Evolutionary conservation across 495 filamentous ascomycete species (phyloP), one percentile per base, ranked within the genome.

Genomic region (Penicillium chermesinum): DNA sequence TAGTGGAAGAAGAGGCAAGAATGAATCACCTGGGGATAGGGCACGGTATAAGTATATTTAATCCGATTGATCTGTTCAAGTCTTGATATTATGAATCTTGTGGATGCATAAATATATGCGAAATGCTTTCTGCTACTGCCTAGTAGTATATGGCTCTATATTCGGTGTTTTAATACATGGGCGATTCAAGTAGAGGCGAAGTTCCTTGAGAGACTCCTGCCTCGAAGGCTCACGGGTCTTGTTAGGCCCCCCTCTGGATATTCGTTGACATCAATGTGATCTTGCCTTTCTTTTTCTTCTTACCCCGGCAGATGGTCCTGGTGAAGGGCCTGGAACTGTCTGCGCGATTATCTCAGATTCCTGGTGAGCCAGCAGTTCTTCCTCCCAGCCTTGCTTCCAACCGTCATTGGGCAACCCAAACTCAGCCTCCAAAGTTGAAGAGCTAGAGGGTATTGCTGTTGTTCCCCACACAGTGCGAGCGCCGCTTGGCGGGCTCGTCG

Each of bases 211-310:
- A 45, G 9, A 47, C 22, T 10, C 35, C 18, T 8, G 15, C 37
- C 42, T 33, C 13, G 35, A 25, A 7, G 36, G 27, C 36, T 21
- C 34, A 48, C 32, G 18, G 25, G 4, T 30, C 5, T 10, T 4
- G n/a, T 34, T 55, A 87, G 43, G 85, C 85, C 7, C 80, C 85
- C 61, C 85, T 73, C 50, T 84, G 75, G 34, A 76, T 83, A 62
- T 79, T 87, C 27, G 90, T 96, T 48, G 87, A 90, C 90, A 96
- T 96, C 46, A 96, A 62, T 8, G 88, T 96, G 42, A 96, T 96
- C 74, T 94, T 90, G 43, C 79, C 82, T 70, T 94, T 96, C 74
- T 91, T 95, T 69, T 87, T 89, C 71, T 88, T 90, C 43, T 75
- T 75, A 40, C 69, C 65, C 7, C 57, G 15, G 34, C 53, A 41